These are phyloP conservation scores for Aspergillus alliaceus DNA, from an alignment of 2,329 filamentous ascomycete genomes.

Conservation along the genomic window DNA sequence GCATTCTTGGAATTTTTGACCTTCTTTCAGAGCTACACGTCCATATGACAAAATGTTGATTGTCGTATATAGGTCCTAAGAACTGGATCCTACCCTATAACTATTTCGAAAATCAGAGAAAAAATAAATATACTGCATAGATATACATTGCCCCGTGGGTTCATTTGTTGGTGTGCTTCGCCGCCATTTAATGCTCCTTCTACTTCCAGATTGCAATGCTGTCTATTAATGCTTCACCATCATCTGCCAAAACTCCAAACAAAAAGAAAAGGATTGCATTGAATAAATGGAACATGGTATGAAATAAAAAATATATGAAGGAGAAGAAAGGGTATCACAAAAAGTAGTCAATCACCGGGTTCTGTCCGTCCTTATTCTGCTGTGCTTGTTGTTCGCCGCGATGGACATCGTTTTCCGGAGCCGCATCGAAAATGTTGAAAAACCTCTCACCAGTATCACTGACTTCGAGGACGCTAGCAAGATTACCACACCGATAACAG, in stretches of 20 bases:
- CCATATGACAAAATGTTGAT: neutral
- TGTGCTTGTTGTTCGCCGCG: conserved; percentile 76
- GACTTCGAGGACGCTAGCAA: conserved; percentile 95
- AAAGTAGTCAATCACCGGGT: conserved; percentile 69
- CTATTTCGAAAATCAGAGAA: neutral
- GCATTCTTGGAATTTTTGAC: conserved; percentile 12
- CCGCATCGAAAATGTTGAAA: conserved; percentile 97
- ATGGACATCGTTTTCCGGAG: conserved; percentile 86
- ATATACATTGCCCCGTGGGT: neutral
- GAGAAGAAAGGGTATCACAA: conserved; percentile 52
- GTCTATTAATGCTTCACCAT: conserved; percentile 26
- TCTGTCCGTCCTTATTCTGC: conserved; percentile 68
- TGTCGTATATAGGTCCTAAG: conserved; percentile 8
- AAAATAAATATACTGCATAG: neutral
- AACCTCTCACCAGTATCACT: conserved; percentile 88
- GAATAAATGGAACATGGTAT: conserved; percentile 7
- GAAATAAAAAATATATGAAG: conserved; percentile 15
- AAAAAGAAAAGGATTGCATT: conserved; percentile 18
- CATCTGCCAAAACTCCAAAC: conserved; percentile 31
- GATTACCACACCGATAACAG: conserved; percentile 92
- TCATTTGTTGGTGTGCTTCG: neutral
- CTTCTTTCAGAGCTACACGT: neutral
- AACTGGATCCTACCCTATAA: neutral
- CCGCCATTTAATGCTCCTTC: neutral
- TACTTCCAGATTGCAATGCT: conserved; percentile 20